These are phyloP conservation scores for Amanita polypyramis DNA, from an alignment of 768 basidiomycete species.

Conservation along the genomic window DNA sequence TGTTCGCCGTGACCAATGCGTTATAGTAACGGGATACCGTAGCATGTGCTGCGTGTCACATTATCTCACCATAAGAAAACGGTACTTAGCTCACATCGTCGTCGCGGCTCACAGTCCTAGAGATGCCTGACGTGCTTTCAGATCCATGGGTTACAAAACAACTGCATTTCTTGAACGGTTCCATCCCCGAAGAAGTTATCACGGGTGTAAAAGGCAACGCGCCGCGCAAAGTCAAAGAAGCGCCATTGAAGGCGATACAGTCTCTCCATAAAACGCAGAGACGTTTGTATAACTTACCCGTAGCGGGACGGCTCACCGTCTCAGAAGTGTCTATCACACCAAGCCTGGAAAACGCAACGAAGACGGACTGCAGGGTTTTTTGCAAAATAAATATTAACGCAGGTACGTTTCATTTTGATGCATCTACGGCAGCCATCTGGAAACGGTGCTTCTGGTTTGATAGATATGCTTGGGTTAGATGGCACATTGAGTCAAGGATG, in stretches of 20 bases:
- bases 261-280: slow-evolving; percentile 17
- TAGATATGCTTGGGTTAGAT: slow-evolving; percentile 20
- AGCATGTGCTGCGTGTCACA: too few species aligned
- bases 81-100: too few species aligned
- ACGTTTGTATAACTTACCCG: slow-evolving; percentile 19
- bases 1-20: too few species aligned
- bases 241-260: slow-evolving; percentile 27
- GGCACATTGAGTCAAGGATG: slow-evolving; percentile 35
- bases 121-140: background rate
- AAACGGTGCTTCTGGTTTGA: background rate
- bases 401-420: slow-evolving; percentile 22
- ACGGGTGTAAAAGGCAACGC: slow-evolving; percentile 26
- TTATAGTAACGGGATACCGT: too few species aligned
- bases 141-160: background rate
- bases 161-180: slow-evolving; percentile 10
- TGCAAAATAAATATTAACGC: slow-evolving; percentile 32
- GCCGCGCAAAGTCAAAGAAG: slow-evolving; percentile 23
- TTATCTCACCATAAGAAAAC: too few species aligned
- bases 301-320: slow-evolving; percentile 21
- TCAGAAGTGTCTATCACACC: slow-evolving; percentile 30
- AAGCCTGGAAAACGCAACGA: slow-evolving; percentile 24
- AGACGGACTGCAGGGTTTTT: slow-evolving; percentile 26
- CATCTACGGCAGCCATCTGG: background rate
- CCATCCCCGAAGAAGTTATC: slow-evolving; percentile 15
- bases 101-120: background rate